phyloP scores from a whole-genome alignment of 768 basidiomycete species.

The Russula vinacea region DNA sequence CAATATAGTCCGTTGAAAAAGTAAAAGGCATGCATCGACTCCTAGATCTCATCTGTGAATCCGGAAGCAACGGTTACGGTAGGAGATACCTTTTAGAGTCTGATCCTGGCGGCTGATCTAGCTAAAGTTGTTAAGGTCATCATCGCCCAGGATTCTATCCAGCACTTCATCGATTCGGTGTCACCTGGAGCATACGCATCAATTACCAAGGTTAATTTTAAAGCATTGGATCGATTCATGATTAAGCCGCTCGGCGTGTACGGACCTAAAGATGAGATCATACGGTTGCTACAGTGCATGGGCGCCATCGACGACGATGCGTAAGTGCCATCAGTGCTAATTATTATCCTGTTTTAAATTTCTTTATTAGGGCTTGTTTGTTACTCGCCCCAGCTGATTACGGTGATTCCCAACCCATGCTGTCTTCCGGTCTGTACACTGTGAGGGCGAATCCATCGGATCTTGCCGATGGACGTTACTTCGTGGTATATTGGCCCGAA shows the following conservation, averaged over 20 bases:
- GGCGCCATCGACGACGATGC: conserved; percentile 39
- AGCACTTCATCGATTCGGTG: conserved; percentile 47
- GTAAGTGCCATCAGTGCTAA: conserved; percentile 37
- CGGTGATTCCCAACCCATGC: conserved; percentile 29
- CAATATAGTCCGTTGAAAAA: background rate
- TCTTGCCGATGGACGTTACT: conserved; percentile 36
- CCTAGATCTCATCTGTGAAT: conserved; percentile 51
- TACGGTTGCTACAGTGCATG: conserved; percentile 42
- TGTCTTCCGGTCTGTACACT: conserved; percentile 54
- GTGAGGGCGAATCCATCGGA: conserved; percentile 30
- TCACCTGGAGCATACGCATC: conserved; percentile 51
- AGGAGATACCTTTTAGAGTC: conserved; percentile 13
- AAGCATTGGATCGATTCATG: conserved; percentile 43
- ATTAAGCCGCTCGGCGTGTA: conserved; percentile 57
- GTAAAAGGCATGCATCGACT: conserved; percentile 52
- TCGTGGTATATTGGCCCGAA: conserved; percentile 62
- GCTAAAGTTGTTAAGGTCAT: conserved; percentile 57
- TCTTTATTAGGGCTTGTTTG: conserved; percentile 27
- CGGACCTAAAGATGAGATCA: conserved; percentile 51
- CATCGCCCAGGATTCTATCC: conserved; percentile 51
- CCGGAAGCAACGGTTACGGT: conserved; percentile 52
- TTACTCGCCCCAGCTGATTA: conserved; percentile 25
- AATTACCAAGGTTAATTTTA: conserved; percentile 56
- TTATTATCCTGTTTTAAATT: background rate
- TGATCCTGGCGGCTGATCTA: background rate